phyloP scores from a whole-genome alignment of 495 filamentous ascomycete species.

The Thozetella sp. region DNA sequence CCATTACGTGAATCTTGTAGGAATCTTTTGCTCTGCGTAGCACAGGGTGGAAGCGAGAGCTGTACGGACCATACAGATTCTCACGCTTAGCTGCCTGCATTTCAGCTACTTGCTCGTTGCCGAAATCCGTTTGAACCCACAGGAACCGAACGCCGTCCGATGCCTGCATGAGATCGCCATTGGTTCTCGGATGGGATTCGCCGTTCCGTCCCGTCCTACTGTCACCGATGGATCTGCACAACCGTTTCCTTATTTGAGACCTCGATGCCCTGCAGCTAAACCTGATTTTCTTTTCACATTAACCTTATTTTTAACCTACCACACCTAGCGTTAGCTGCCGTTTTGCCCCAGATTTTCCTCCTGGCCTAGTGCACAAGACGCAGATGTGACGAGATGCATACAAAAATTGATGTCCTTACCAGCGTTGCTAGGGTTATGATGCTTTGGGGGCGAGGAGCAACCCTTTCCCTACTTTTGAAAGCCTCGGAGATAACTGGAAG shows the following conservation, averaged over 20 bases:
- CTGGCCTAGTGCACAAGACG: no score
- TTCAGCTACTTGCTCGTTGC: not conserved
- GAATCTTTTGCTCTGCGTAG: constrained; percentile 10
- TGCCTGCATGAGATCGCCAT: not conserved
- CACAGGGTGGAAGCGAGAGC: constrained; percentile 12
- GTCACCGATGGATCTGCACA: not conserved
- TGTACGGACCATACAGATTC: constrained; percentile 5
- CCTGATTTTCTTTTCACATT: not conserved
- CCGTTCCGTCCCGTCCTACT: not conserved
- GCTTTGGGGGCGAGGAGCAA: no score
- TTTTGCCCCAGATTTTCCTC: no score
- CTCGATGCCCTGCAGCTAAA: not conserved
- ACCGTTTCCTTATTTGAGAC: not conserved
- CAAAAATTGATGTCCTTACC: no score
- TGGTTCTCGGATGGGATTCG: not conserved
- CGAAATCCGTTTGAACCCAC: not conserved
- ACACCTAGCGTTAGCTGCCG: no score
- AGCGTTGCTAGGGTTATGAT: no score
- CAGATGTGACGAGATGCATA: no score
- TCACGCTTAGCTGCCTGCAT: not conserved
- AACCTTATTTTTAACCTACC: no score
- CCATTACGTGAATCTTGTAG: constrained; percentile 5
- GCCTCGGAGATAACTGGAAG: no score
- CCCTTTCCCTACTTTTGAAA: no score
- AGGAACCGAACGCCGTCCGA: not conserved